Percentiles rank a stretch among this genome's conserved stretches.
These are phyloP conservation scores for Friedmanniomyces endolithicus DNA, from an alignment of 495 filamentous ascomycete species.

Conservation along the genomic window DNA sequence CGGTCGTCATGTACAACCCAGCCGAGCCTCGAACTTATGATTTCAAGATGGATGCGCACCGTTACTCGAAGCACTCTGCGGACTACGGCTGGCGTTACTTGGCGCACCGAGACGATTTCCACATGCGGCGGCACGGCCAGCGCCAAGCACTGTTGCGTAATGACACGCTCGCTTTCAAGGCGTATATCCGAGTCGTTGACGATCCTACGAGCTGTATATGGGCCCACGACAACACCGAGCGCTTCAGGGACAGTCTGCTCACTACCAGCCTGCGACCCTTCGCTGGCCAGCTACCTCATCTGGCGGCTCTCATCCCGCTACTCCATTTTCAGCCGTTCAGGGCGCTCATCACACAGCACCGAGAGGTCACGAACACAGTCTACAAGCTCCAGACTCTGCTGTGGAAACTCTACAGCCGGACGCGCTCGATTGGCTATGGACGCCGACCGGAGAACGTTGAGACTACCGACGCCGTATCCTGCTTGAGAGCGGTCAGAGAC, in stretches of 20 bases:
- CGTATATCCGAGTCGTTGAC: conserved; percentile 50
- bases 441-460: not conserved
- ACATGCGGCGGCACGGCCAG: conserved; percentile 43
- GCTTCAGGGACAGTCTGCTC: conserved; percentile 35
- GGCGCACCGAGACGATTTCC: conserved; percentile 45
- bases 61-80: conserved; percentile 44
- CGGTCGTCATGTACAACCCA: conserved; percentile 54
- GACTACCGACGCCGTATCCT: conserved; percentile 6
- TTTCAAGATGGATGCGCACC: conserved; percentile 45
- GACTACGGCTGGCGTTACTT: conserved; percentile 62
- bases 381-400: conserved; percentile 13
- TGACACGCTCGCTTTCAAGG: conserved; percentile 51
- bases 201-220: conserved; percentile 52
- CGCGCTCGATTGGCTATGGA: conserved; percentile 4
- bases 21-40: conserved; percentile 49
- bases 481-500: not conserved
- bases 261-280: conserved; percentile 44
- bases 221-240: conserved; percentile 38
- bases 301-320: conserved; percentile 40
- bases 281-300: conserved; percentile 14
- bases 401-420: conserved; percentile 12
- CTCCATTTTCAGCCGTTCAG: conserved; percentile 48
- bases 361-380: conserved; percentile 1
- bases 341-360: conserved; percentile 37
- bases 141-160: conserved; percentile 51